phyloP scores from a whole-genome alignment of 2,329 filamentous ascomycete genomes.

The Xylaria sp. region DNA sequence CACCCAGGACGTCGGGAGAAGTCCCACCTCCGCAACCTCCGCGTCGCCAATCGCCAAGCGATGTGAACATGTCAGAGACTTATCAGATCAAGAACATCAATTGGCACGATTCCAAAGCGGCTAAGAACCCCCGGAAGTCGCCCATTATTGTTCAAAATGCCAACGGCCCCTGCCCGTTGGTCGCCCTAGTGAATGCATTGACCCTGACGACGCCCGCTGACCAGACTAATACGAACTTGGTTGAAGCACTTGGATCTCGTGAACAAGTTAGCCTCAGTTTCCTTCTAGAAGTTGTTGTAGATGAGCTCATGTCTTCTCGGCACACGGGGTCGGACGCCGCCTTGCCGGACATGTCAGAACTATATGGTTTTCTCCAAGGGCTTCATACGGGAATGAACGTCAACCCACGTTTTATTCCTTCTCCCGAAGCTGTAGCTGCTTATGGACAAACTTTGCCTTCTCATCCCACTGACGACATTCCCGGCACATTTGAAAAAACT shows the following conservation, averaged over 20 bases:
- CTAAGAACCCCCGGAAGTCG: conserved; percentile 75
- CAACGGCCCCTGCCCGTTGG: conserved; percentile 92
- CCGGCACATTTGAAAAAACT: conserved; percentile 87
- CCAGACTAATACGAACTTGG: conserved; percentile 72
- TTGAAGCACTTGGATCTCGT: conserved; percentile 79
- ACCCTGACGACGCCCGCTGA: conserved; percentile 81
- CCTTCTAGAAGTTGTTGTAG: conserved; percentile 88
- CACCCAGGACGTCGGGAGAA: conserved; percentile 51
- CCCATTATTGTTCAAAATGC: conserved; percentile 92
- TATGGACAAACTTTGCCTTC: conserved; percentile 65
- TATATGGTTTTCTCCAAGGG: conserved; percentile 88
- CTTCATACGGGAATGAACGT: conserved; percentile 98
- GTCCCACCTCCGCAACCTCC: conserved; percentile 51
- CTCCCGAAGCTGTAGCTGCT: conserved; percentile 57
- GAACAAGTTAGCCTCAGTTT: conserved; percentile 90
- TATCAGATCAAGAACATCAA: conserved; percentile 93
- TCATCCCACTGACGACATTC: conserved; percentile 62
- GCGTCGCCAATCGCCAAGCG: conserved; percentile 51
- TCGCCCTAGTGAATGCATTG: conserved; percentile 93
- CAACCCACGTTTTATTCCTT: conserved; percentile 85
- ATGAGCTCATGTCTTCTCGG: conserved; percentile 86
- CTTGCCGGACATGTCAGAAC: conserved; percentile 86
- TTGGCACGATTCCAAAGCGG: conserved; percentile 76
- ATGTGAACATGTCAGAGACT: conserved; percentile 72
- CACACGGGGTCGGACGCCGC: conserved; percentile 70